Conservation (phyloP, 2,329 filamentous ascomycete species). For the Colletotrichum melonis region DNA sequence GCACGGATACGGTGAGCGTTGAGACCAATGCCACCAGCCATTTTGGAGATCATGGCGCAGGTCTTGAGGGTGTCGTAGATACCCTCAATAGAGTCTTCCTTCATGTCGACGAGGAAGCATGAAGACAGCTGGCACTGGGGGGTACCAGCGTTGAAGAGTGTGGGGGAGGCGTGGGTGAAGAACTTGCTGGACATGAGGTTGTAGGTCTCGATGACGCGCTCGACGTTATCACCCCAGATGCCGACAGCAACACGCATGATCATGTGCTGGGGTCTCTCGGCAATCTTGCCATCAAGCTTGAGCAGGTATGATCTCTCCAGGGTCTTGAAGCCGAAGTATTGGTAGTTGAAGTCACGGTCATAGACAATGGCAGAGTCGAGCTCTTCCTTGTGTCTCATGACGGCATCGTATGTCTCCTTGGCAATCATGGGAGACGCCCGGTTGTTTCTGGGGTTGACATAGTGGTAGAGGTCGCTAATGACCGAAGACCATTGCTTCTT, state of each 20-base stretch:
- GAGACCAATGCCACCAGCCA: slow-evolving; percentile 95
- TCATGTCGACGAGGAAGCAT: slow-evolving; percentile 99
- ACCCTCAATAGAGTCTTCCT: slow-evolving; percentile 98
- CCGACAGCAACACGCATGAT: slow-evolving; percentile 99
- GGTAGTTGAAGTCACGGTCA: slow-evolving; percentile 99
- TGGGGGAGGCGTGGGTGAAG: slow-evolving; percentile 98
- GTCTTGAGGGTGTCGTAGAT: slow-evolving; percentile 99
- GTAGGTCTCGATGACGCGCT: slow-evolving; percentile 96
- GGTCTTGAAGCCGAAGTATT: slow-evolving; percentile 99
- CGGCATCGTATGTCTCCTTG: slow-evolving; percentile 86
- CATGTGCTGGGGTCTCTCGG: slow-evolving; percentile 98
- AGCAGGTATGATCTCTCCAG: slow-evolving; percentile 97
- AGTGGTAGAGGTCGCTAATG: slow-evolving; percentile 92
- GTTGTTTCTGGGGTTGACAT: slow-evolving; percentile 93
- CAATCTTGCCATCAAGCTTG: slow-evolving; percentile 94
- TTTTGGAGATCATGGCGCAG: slow-evolving; percentile 99
- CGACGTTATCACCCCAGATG: slow-evolving; percentile 94
- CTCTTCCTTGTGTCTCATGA: slow-evolving; percentile 97
- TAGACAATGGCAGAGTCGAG: slow-evolving; percentile 99
- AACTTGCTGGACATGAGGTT: slow-evolving; percentile 99
- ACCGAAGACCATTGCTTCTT: slow-evolving; percentile 99
- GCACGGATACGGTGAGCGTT: slow-evolving; percentile 97
- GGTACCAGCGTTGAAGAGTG: slow-evolving; percentile 97
- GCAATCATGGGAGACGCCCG: slow-evolving; percentile 94
- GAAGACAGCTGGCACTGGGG: slow-evolving; percentile 95